Evolutionary conservation across 2,329 filamentous ascomycete species (phyloP).

Genomic region (Ophiostoma angusticollis): DNA sequence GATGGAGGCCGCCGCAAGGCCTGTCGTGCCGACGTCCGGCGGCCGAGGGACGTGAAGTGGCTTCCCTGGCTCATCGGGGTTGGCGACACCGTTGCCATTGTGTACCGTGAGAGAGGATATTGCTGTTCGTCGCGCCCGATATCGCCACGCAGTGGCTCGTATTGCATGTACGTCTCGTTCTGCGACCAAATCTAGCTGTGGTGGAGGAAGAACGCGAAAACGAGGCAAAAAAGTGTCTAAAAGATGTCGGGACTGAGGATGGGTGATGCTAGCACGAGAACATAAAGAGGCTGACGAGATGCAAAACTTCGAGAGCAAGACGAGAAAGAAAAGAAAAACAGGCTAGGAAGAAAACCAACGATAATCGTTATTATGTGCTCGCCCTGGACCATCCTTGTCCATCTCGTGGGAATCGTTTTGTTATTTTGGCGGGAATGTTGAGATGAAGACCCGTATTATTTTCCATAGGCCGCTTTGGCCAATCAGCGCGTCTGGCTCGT

Average conservation of each 20-base stretch:
- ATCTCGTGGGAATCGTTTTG: neutral
- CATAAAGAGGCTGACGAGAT: no score
- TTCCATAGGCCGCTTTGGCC: constrained; percentile 2
- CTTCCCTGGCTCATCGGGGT: constrained; percentile 38
- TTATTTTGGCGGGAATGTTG: constrained; percentile 7
- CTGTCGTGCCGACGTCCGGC: constrained; percentile 45
- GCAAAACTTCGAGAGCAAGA: neutral
- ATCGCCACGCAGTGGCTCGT: no score
- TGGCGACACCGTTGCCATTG: constrained; percentile 41
- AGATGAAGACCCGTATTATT: constrained; percentile 9
- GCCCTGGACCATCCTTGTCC: constrained; percentile 7
- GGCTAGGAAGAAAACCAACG: constrained; percentile 1
- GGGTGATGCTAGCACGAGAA: no score
- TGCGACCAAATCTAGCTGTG: no score
- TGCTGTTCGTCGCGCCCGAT: no score
- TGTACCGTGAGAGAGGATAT: neutral
- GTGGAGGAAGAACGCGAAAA: no score
- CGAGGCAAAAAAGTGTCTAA: no score
- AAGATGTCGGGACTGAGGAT: no score
- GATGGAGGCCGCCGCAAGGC: constrained; percentile 37
- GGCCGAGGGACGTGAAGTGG: constrained; percentile 31
- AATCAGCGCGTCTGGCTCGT: constrained; percentile 15
- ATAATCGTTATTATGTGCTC: constrained; percentile 9
- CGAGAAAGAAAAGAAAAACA: neutral
- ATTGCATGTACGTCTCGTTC: no score